Percentiles rank a stretch among this genome's conserved stretches.
Conservation (phyloP, 768 basidiomycete genomes). For the Crassisporium funariophilum region DNA sequence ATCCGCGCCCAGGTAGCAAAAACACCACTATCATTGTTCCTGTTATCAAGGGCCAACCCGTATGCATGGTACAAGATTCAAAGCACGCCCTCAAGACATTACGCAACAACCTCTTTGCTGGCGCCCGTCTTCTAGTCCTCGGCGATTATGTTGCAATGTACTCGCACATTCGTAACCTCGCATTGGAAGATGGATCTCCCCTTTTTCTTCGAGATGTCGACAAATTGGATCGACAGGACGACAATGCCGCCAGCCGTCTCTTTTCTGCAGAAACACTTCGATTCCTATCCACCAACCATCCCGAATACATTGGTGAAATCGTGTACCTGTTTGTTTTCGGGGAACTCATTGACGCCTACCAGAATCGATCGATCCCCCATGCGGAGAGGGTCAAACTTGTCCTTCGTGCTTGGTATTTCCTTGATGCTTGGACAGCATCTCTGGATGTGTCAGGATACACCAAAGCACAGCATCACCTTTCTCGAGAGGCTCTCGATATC, state of each 20-base stretch:
- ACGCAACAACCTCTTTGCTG: slow-evolving; percentile 34
- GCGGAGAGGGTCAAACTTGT: slow-evolving; percentile 30
- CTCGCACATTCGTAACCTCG: slow-evolving; percentile 20
- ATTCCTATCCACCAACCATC: slow-evolving; percentile 15
- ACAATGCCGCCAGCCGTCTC: slow-evolving; percentile 39
- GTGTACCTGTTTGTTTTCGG: slow-evolving; percentile 42
- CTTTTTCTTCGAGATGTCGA: slow-evolving; percentile 32
- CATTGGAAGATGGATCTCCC: slow-evolving; percentile 16
- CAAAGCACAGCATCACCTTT: slow-evolving; percentile 29
- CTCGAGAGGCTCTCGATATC: slow-evolving; percentile 34
- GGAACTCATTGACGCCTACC: slow-evolving; percentile 38
- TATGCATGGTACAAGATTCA: slow-evolving; percentile 33
- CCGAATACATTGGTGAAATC: slow-evolving; percentile 23
- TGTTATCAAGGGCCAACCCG: slow-evolving; percentile 13
- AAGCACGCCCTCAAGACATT: slow-evolving; percentile 34
- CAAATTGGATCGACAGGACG: slow-evolving; percentile 44
- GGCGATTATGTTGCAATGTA: slow-evolving; percentile 22
- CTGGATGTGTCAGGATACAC: slow-evolving; percentile 21
- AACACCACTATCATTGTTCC: slow-evolving; percentile 5
- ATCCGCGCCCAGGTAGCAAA: not conserved
- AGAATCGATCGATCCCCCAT: slow-evolving; percentile 30
- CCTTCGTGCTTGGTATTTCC: slow-evolving; percentile 30
- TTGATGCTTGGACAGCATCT: slow-evolving; percentile 28
- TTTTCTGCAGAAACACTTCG: slow-evolving; percentile 32
- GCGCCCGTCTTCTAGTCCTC: slow-evolving; percentile 29